Conservation (phyloP, 441 rosid species). For the Syzygium malaccense region DNA sequence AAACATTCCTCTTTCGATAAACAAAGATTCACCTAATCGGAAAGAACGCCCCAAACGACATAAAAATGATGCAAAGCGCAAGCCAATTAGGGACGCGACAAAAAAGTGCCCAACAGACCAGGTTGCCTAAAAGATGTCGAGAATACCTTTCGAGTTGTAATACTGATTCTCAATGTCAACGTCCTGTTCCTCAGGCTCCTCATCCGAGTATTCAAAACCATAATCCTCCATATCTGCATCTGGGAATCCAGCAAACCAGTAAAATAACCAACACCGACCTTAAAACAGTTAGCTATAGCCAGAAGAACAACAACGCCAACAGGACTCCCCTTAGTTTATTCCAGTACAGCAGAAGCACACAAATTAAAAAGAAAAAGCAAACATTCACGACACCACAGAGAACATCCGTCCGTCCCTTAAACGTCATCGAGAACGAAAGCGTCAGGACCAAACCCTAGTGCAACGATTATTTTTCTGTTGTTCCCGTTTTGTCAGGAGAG, state of each 20-base stretch:
- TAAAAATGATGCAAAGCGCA: not conserved
- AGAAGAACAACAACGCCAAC: not conserved
- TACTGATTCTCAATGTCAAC: slow-evolving; percentile 97
- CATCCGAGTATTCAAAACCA: slow-evolving; percentile 96
- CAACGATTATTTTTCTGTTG: not conserved
- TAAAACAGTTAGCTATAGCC: not conserved
- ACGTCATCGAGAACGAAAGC: not conserved
- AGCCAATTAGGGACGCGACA: not conserved
- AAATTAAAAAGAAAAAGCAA: not conserved
- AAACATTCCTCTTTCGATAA: not conserved
- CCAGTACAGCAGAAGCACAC: not conserved
- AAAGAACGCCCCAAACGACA: not conserved
- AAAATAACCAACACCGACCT: not conserved
- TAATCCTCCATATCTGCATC: slow-evolving; percentile 99
- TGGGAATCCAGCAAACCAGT: slow-evolving; percentile 16
- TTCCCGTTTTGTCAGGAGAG: not conserved
- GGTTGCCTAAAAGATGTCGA: not conserved
- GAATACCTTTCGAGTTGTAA: slow-evolving; percentile 83
- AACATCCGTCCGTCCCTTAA: not conserved
- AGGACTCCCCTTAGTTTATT: not conserved
- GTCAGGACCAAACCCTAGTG: not conserved
- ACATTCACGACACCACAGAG: not conserved
- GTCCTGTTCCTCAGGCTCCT: slow-evolving; percentile 97
- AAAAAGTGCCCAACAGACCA: not conserved
- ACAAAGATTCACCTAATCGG: not conserved